A percentile compares a stretch with the other conserved stretches of the same genome.
Evolutionary conservation across 805 yeast genomes (phyloP).

Genomic region (Citeromyces nyonsensis): DNA sequence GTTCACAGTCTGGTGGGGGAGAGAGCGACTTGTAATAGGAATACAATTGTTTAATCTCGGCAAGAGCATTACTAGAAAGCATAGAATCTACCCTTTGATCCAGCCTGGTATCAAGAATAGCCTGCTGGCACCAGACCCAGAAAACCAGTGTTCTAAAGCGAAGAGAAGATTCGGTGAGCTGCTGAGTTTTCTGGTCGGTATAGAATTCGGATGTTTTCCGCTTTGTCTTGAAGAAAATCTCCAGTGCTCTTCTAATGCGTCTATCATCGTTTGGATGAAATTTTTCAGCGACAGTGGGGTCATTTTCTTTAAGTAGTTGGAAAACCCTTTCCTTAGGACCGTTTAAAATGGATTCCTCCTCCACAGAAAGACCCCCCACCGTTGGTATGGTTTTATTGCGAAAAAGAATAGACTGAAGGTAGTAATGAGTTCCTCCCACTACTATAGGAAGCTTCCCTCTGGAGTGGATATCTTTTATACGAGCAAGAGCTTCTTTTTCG

Average conservation of each 20-base stretch:
- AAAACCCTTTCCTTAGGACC: conserved; percentile 23
- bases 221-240: conserved; percentile 58
- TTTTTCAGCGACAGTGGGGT: conserved; percentile 61
- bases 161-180: conserved; percentile 27
- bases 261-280: conserved; percentile 88
- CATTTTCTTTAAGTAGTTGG: conserved; percentile 29
- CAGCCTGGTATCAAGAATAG: conserved; percentile 40
- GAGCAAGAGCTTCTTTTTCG: conserved; percentile 47
- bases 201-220: conserved; percentile 59
- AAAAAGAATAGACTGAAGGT: conserved; percentile 65
- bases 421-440: conserved; percentile 95
- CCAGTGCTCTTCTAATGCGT: conserved; percentile 66
- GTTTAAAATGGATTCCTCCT: conserved; percentile 4
- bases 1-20: conserved; percentile 33
- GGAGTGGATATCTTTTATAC: conserved; percentile 48
- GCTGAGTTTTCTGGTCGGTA: conserved; percentile 33
- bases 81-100: conserved; percentile 75
- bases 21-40: conserved; percentile 18
- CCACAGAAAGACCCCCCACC: conserved; percentile 1
- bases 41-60: conserved; percentile 53
- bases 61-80: conserved; percentile 54
- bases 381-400: conserved; percentile 19
- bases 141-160: conserved; percentile 50
- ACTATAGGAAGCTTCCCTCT: conserved; percentile 70
- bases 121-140: conserved; percentile 69